These are phyloP conservation scores for Mortierella claussenii DNA, from an alignment of 192 early-diverging fungal genomes.

Conservation along the genomic window DNA sequence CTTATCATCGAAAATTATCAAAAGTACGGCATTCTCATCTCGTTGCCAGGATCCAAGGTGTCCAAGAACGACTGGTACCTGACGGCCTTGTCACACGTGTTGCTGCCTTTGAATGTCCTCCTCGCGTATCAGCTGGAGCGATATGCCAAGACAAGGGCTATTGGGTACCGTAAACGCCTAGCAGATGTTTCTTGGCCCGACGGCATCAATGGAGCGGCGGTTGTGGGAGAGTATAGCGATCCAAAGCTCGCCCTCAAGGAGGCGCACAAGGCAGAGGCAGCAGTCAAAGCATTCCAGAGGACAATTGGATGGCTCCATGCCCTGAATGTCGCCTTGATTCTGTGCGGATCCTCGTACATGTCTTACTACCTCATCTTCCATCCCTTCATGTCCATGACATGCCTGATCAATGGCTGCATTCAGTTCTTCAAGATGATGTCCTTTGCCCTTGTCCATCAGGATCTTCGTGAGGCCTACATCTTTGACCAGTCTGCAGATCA, in stretches of 20 bases:
- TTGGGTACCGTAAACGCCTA: slow-evolving; percentile 36
- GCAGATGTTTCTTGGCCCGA: slow-evolving; percentile 2
- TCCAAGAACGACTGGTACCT: slow-evolving; percentile 65
- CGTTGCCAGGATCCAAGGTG: slow-evolving; percentile 66
- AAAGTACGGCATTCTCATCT: slow-evolving; percentile 88
- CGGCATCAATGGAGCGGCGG: neutral
- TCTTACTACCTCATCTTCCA: slow-evolving; percentile 76
- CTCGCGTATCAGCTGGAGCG: slow-evolving; percentile 70
- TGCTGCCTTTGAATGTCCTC: slow-evolving; percentile 64
- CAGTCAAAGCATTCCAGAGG: slow-evolving; percentile 26
- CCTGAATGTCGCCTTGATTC: slow-evolving; percentile 63
- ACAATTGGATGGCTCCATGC: slow-evolving; percentile 57
- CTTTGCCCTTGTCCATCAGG: slow-evolving; percentile 79
- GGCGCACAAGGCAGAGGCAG: slow-evolving; percentile 15
- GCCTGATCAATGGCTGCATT: slow-evolving; percentile 70
- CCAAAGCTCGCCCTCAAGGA: slow-evolving; percentile 20
- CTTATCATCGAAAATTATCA: slow-evolving; percentile 89
- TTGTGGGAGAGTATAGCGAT: slow-evolving; percentile 7
- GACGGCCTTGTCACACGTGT: slow-evolving; percentile 58
- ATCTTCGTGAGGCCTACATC: slow-evolving; percentile 71
- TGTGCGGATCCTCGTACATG: slow-evolving; percentile 70
- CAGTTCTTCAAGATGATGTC: slow-evolving; percentile 87
- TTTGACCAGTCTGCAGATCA: slow-evolving; percentile 52
- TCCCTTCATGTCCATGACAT: slow-evolving; percentile 71
- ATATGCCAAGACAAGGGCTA: slow-evolving; percentile 32